These are phyloP conservation scores for Trichopus zeylanicus DNA, from an alignment of 116 monocot species.

Conservation along the genomic window DNA sequence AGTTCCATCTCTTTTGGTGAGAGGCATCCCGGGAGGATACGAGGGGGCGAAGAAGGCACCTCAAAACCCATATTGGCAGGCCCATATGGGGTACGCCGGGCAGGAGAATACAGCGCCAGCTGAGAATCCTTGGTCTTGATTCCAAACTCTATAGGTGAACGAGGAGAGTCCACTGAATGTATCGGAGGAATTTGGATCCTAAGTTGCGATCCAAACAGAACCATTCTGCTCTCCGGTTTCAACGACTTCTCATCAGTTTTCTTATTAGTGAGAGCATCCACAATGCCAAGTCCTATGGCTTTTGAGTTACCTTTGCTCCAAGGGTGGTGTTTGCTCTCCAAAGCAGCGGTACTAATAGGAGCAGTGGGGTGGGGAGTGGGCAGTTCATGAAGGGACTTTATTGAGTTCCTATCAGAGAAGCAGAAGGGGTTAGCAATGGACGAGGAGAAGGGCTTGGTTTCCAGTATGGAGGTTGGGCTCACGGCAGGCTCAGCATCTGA, in stretches of 20 bases:
- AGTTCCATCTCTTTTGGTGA: constrained; percentile 36
- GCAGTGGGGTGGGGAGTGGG: background rate
- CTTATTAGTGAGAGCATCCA: constrained; percentile 39
- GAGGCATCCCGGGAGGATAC: constrained; percentile 4
- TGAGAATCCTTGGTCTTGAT: constrained; percentile 53
- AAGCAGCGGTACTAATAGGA: background rate
- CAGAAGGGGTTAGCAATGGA: constrained; percentile 20
- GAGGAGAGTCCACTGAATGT: constrained; percentile 12
- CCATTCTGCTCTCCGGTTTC: constrained; percentile 24
- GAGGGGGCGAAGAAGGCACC: background rate
- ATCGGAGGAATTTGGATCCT: constrained; percentile 42
- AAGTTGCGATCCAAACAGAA: constrained; percentile 45
- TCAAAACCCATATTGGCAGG: background rate
- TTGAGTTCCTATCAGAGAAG: constrained; percentile 25
- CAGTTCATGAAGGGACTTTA: background rate
- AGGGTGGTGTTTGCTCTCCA: constrained; percentile 12
- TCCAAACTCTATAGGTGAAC: constrained; percentile 50
- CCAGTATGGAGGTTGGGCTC: constrained; percentile 70
- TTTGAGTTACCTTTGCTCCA: constrained; percentile 11
- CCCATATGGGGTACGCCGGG: background rate
- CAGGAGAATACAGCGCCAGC: constrained; percentile 30
- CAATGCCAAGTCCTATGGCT: constrained; percentile 43
- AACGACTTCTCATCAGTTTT: constrained; percentile 4
- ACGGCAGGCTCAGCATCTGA: constrained; percentile 25
- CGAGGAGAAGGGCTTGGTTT: constrained; percentile 30